Percentiles rank a stretch among this genome's conserved stretches.
Evolutionary conservation across 352 stramenopile genomes (phyloP).

Genomic region (Globisporangium splendens): DNA sequence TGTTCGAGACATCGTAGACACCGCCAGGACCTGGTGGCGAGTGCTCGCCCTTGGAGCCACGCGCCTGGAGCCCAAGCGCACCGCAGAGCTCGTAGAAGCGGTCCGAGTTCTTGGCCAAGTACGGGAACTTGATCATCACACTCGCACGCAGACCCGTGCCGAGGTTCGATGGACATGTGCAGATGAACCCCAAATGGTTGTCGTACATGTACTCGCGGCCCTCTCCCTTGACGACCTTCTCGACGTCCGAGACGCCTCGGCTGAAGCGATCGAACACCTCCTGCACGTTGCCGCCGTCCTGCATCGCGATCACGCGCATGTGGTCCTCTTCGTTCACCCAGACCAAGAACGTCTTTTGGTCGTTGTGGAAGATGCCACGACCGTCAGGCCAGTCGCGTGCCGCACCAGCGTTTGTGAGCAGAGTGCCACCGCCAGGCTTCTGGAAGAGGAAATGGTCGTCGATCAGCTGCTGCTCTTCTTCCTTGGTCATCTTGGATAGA

Average conservation of each 20-base stretch:
- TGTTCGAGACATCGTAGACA: constrained; percentile 95
- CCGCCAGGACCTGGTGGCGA: constrained; percentile 71
- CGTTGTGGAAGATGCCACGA: constrained; percentile 91
- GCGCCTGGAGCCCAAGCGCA: constrained; percentile 73
- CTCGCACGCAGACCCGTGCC: constrained; percentile 84
- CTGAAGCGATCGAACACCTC: no score
- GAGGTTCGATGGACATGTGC: constrained; percentile 86
- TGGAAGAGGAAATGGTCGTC: constrained; percentile 93
- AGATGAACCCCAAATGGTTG: constrained; percentile 84
- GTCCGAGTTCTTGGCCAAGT: constrained; percentile 85
- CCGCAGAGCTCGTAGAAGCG: constrained; percentile 71
- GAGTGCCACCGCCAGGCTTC: constrained; percentile 86
- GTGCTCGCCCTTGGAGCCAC: constrained; percentile 81
- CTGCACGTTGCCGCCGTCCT: constrained; percentile 88
- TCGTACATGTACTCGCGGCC: constrained; percentile 85
- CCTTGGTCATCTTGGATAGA: constrained; percentile 88
- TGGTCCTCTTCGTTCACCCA: constrained; percentile 91
- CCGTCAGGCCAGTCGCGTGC: constrained; percentile 92
- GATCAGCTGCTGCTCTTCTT: constrained; percentile 90
- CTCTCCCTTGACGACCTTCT: constrained; percentile 73
- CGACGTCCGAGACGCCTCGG: no score
- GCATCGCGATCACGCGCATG: constrained; percentile 89
- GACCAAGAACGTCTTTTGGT: constrained; percentile 88
- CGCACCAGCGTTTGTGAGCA: constrained; percentile 82
- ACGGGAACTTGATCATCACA: no score